phyloP scores from a whole-genome alignment of 2,329 filamentous ascomycete species.

The Diplodia sapinea region DNA sequence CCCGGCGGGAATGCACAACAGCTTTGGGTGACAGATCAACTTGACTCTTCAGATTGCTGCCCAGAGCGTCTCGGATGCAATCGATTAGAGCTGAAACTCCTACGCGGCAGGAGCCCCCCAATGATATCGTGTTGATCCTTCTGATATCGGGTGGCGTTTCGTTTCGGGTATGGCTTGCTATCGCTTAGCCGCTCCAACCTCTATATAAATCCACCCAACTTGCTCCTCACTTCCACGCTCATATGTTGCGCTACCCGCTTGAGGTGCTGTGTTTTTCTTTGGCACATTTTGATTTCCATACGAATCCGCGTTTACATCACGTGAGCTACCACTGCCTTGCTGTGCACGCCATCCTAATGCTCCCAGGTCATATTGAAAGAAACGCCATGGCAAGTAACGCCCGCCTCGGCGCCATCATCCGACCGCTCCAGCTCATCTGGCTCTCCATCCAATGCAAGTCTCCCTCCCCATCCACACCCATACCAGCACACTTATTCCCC shows the following conservation, averaged over 20 bases:
- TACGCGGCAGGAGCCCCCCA: neutral
- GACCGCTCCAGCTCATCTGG: neutral
- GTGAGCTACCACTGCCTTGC: neutral
- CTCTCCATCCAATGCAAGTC: neutral
- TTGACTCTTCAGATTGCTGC: neutral
- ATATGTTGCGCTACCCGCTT: neutral
- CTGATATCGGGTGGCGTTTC: neutral
- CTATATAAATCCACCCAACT: neutral
- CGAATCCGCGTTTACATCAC: neutral
- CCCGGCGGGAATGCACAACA: neutral
- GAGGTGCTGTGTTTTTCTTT: neutral
- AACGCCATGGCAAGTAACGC: neutral
- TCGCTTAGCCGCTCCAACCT: neutral
- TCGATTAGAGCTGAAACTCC: neutral
- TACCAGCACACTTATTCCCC: neutral
- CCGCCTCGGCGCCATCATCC: neutral
- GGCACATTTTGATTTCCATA: neutral
- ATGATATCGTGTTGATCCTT: neutral
- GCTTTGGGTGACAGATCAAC: neutral
- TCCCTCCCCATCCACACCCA: neutral
- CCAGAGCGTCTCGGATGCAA: no score
- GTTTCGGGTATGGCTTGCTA: neutral
- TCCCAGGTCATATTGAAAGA: neutral
- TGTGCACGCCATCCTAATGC: no score
- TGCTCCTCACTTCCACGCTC: neutral